phyloP scores from a whole-genome alignment of 805 yeast species.

The Diddensiella transvaalensis region DNA sequence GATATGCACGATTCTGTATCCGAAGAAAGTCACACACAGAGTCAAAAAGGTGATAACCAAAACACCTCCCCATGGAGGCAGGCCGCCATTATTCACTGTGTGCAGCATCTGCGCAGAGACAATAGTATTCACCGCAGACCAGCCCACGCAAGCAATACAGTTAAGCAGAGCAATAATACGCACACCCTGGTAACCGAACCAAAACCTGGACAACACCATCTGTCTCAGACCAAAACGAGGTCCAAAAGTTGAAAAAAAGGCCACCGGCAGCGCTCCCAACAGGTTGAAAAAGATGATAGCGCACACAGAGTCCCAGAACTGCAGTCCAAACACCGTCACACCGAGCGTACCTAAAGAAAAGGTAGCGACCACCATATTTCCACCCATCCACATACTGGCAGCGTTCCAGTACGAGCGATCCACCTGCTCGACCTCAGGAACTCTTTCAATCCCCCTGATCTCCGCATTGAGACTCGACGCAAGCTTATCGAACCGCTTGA shows the following conservation, averaged over 20 bases:
- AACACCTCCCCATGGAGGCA: slow-evolving; percentile 93
- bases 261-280: slow-evolving; percentile 75
- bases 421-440: slow-evolving; percentile 73
- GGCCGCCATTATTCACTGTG: slow-evolving; percentile 59
- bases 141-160: slow-evolving; percentile 83
- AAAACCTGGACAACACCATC: slow-evolving; percentile 73
- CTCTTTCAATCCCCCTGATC: slow-evolving; percentile 74
- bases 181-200: slow-evolving; percentile 71
- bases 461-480: slow-evolving; percentile 37
- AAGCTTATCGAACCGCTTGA: slow-evolving; percentile 9
- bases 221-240: slow-evolving; percentile 84
- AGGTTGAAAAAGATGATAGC: slow-evolving; percentile 67
- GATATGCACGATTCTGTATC: slow-evolving; percentile 74
- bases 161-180: slow-evolving; percentile 76
- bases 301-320: slow-evolving; percentile 69
- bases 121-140: slow-evolving; percentile 93
- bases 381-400: slow-evolving; percentile 88
- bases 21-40: slow-evolving; percentile 72
- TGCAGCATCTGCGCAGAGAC: slow-evolving; percentile 81
- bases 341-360: slow-evolving; percentile 74
- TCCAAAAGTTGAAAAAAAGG: slow-evolving; percentile 79
- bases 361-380: slow-evolving; percentile 83
- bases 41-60: slow-evolving; percentile 64
- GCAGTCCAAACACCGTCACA: slow-evolving; percentile 58
- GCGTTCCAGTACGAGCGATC: slow-evolving; percentile 65